Percentiles rank a stretch among this genome's conserved stretches.
Evolutionary conservation across 2,329 filamentous ascomycete genomes (phyloP).

Genomic region (Pestalotiopsis sp.): DNA sequence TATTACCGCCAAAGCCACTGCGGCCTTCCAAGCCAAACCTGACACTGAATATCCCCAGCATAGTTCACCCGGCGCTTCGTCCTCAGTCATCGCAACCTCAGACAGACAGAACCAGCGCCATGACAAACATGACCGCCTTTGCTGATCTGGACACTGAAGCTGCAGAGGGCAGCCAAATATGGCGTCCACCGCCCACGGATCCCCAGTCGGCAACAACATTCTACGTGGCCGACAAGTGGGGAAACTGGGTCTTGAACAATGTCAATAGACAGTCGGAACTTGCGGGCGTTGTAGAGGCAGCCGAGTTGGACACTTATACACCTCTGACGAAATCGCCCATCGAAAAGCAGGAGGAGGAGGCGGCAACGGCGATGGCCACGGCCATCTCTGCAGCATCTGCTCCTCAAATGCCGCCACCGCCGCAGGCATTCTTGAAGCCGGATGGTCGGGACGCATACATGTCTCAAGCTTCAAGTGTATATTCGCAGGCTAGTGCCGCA

Average conservation of each 20-base stretch:
- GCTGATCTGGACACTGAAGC: conserved; percentile 32
- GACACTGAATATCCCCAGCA: conserved; percentile 35
- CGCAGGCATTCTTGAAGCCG: conserved; percentile 27
- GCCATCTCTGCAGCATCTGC: conserved; percentile 23
- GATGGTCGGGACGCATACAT: conserved; percentile 19
- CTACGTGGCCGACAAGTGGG: conserved; percentile 52
- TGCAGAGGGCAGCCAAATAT: conserved; percentile 43
- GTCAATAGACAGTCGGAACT: conserved; percentile 27
- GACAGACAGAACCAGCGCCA: conserved; percentile 51
- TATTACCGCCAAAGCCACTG: conserved; percentile 41
- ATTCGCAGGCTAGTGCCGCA: conserved; percentile 33
- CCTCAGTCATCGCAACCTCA: conserved; percentile 43
- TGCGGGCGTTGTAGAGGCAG: conserved; percentile 18
- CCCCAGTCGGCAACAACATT: conserved; percentile 45
- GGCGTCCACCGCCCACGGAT: conserved; percentile 48
- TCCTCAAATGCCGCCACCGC: conserved; percentile 22
- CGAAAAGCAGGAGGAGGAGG: conserved; percentile 26
- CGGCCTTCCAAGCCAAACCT: conserved; percentile 41
- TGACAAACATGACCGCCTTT: conserved; percentile 31
- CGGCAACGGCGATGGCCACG: conserved; percentile 20
- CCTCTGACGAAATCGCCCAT: conserved; percentile 30
- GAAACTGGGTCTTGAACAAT: conserved; percentile 54
- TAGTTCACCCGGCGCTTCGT: conserved; percentile 15
- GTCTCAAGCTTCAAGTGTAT: conserved; percentile 35
- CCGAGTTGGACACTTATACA: conserved; percentile 29